Evolutionary conservation across 148 eudicot species (phyloP).

Genomic region (Rhododendron williamsianum): DNA sequence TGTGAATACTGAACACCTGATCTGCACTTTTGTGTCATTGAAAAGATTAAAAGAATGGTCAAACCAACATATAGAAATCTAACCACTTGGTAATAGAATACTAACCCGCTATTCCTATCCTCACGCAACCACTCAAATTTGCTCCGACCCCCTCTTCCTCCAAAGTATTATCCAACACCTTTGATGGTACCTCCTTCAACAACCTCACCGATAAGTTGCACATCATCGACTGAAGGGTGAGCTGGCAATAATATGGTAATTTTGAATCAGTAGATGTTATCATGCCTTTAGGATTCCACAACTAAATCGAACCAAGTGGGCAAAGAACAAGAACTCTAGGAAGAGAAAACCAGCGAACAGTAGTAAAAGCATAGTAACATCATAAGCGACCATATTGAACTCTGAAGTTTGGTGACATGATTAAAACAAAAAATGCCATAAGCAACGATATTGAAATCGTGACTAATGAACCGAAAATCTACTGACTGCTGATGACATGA

Average conservation of each 20-base stretch:
- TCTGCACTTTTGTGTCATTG: background rate
- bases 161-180: conserved; percentile 86
- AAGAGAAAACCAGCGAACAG: background rate
- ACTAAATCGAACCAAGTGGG: conserved; percentile 6
- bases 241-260: conserved; percentile 40
- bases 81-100: background rate
- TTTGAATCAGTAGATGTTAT: background rate
- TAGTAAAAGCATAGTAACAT: background rate
- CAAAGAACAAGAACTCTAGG: background rate
- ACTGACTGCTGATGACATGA: background rate
- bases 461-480: too few species aligned
- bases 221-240: conserved; percentile 79
- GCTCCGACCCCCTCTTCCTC: conserved; percentile 98
- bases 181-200: conserved; percentile 67
- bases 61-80: background rate
- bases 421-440: background rate
- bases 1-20: background rate
- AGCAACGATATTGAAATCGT: background rate
- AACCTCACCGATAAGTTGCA: conserved; percentile 65
- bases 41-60: background rate
- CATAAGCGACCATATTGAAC: background rate
- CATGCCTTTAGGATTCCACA: background rate
- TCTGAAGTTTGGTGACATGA: background rate
- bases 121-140: conserved; percentile 91
- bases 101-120: conserved; percentile 69